These are phyloP conservation scores for Thamnidium elegans DNA, from an alignment of 192 early-diverging fungal genomes.

Conservation along the genomic window DNA sequence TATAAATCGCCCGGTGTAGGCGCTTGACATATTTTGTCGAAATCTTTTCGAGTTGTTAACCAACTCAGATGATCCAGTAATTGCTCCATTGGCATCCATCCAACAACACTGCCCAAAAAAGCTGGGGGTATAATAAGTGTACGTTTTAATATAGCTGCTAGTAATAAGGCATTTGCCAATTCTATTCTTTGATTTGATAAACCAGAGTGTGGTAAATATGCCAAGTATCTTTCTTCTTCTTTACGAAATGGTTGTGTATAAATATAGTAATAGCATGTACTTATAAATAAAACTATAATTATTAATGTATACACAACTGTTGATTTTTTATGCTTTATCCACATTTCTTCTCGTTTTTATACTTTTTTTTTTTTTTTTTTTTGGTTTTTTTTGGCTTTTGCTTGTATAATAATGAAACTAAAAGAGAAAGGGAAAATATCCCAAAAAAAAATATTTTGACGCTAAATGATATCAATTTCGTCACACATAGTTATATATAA, in stretches of 20 bases:
- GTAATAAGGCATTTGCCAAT: conserved; percentile 52
- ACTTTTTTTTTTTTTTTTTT: background rate
- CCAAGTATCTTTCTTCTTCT: conserved; percentile 46
- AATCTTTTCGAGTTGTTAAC: conserved; percentile 39
- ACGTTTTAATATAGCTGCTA: conserved; percentile 53
- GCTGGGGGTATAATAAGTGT: conserved; percentile 53
- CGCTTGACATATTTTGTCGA: conserved; percentile 7
- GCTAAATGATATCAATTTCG: background rate
- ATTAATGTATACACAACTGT: conserved; percentile 1
- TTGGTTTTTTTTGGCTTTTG: too few species aligned
- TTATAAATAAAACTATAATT: background rate
- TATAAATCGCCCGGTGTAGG: conserved; percentile 2
- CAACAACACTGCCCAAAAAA: conserved; percentile 44
- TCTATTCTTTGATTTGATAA: conserved; percentile 56
- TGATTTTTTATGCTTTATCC: conserved; percentile 11
- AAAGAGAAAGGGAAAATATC: conserved; percentile 12
- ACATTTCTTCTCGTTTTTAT: conserved; percentile 1
- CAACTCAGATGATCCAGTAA: conserved; percentile 36
- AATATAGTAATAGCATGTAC: background rate
- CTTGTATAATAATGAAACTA: background rate
- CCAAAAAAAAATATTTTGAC: background rate
- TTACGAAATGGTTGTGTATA: background rate
- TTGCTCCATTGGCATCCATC: conserved; percentile 40
- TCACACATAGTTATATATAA: background rate
- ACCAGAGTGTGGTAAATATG: conserved; percentile 54